Conservation (phyloP, 352 stramenopile genomes). For the Globisporangium ultimum region DNA sequence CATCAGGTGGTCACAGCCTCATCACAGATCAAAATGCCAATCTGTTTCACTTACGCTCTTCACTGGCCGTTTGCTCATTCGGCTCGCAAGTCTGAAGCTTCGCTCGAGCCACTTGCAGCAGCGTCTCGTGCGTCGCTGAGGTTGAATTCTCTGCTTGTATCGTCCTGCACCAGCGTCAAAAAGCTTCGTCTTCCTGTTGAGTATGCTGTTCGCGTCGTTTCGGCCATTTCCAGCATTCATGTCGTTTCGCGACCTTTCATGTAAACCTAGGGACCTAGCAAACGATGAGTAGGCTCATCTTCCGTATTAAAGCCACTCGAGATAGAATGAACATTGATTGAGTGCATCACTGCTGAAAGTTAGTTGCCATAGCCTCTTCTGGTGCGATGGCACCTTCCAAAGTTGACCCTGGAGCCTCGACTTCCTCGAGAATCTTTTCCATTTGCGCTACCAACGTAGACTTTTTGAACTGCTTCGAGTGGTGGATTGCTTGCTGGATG, state of each 20-base stretch:
- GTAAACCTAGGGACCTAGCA: too few species aligned
- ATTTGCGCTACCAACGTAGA: slow-evolving; percentile 45
- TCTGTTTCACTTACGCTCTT: slow-evolving; percentile 35
- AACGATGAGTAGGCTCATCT: too few species aligned
- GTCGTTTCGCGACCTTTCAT: slow-evolving; percentile 51
- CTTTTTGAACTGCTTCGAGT: slow-evolving; percentile 74
- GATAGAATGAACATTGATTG: too few species aligned
- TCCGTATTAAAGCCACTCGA: too few species aligned
- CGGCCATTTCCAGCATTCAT: slow-evolving; percentile 15
- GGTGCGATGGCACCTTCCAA: too few species aligned
- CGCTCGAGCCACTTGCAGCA: neutral
- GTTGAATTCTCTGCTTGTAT: neutral
- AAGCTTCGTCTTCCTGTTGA: neutral
- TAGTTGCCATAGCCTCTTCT: too few species aligned
- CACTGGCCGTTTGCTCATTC: slow-evolving; percentile 47
- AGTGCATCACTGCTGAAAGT: too few species aligned
- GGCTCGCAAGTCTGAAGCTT: neutral
- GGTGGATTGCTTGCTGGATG: slow-evolving; percentile 59
- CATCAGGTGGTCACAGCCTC: too few species aligned
- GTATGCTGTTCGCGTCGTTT: slow-evolving; percentile 1
- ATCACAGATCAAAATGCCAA: too few species aligned
- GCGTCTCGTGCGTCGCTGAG: neutral
- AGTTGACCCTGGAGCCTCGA: too few species aligned
- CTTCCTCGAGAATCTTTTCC: slow-evolving; percentile 30
- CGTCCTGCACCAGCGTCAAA: too few species aligned